Base-by-base conservation (phyloP, 768 basidiomycete genomes). In the Lactarius pseudohatsudake region DNA sequence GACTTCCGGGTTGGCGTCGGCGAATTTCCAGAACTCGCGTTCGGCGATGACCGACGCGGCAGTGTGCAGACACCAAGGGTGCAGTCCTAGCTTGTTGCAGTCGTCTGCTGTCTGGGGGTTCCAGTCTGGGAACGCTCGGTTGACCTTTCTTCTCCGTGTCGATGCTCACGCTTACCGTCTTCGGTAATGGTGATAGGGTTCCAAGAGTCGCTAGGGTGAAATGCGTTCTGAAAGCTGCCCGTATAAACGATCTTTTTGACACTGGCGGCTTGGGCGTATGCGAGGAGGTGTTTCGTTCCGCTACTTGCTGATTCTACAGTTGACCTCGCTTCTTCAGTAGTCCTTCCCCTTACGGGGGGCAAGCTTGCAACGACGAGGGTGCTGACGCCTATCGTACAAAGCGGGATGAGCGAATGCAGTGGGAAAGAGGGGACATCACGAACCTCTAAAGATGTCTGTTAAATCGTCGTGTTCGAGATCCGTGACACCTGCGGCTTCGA, bases 361-460 rank as follows among this genome's bases (percentile, higher is more conserved):
- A 45, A 40, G 43, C 53, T 38, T 8, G 66, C 41, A 30, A 64
- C 30, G 22, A 67, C 13, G 40, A 60, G 15, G 20, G 62, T n/a
- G 30, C n/a, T 47, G 18, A 67, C 62, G 15, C 18, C 66, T 67
- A 16, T 57, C 26, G 13, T 56, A 36, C 50, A 54, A 47, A 28
- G 5, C 6, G 47, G 53, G 47, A 57, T 66, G 4, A 50, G 38
- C 16, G 13, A 15, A 55, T 9, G 6, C 45, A 7, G 43, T 3
- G 18, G 15, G 16, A 4, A 22, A 38, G 6, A 2, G 40, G 10
- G 6, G 18, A n/a, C 11, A 4, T 36, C 7, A 54, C 67, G 7
- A 32, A 74, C 75, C 75, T 65, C 72, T 68, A n/a, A 76, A 70
- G 6, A 71, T 71, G 13, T 68, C 70, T 4, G 72, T 66, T 62